Evolutionary conservation across 2,329 filamentous ascomycete genomes (phyloP).

Genomic region (Colletotrichum spaethianum): DNA sequence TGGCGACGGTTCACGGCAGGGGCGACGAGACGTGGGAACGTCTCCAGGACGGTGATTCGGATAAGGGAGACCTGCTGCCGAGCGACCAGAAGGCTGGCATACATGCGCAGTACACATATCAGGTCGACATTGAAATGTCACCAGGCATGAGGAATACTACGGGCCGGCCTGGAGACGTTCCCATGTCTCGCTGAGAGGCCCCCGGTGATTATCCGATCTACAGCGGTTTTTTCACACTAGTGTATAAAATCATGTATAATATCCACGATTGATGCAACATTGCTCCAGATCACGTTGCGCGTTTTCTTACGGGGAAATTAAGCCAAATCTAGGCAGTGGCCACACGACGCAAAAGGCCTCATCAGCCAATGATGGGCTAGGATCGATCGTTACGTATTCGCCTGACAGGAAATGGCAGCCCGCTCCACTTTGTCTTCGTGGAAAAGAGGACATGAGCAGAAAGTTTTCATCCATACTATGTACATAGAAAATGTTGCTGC

Average conservation of each 20-base stretch:
- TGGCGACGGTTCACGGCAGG: conserved; percentile 34
- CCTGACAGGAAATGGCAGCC: background rate
- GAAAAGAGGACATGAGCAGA: background rate
- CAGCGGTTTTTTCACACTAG: background rate
- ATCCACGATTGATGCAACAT: conserved; percentile 23
- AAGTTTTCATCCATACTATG: background rate
- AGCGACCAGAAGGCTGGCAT: conserved; percentile 25
- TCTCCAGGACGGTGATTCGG: conserved; percentile 40
- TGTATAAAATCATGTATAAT: conserved; percentile 36
- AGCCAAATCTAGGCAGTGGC: conserved; percentile 25
- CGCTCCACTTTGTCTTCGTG: no score
- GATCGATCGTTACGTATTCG: background rate
- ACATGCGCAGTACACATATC: conserved; percentile 39
- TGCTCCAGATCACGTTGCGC: background rate
- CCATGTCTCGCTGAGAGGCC: background rate
- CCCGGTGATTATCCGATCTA: background rate
- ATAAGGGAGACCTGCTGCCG: conserved; percentile 38
- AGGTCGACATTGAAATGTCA: conserved; percentile 33
- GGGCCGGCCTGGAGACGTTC: conserved; percentile 8
- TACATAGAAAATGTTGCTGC: background rate
- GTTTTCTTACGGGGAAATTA: conserved; percentile 14
- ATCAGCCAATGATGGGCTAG: background rate
- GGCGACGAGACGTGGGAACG: conserved; percentile 41
- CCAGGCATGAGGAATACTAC: background rate
- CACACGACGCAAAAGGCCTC: conserved; percentile 17